Conservation (phyloP, 768 basidiomycete genomes). For the Polyporus arcularius region DNA sequence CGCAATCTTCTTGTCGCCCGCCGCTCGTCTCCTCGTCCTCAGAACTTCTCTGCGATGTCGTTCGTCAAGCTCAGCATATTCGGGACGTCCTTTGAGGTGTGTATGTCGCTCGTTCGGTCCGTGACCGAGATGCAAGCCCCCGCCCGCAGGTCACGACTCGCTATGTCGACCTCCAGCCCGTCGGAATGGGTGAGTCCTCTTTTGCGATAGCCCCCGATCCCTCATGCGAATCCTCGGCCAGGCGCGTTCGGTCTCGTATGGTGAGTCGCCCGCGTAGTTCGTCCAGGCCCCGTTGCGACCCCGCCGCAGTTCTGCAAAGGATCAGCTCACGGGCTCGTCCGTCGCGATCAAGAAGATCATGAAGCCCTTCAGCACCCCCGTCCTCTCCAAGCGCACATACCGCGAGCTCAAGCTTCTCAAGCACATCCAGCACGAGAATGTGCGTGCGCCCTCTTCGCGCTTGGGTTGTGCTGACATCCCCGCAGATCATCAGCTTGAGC, state of each 20-base stretch:
- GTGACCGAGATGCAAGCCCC: neutral
- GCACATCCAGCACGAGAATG: slow-evolving; percentile 98
- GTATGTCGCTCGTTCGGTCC: slow-evolving; percentile 19
- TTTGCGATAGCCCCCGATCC: slow-evolving; percentile 2
- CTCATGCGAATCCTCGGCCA: slow-evolving; percentile 28
- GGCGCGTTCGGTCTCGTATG: slow-evolving; percentile 99
- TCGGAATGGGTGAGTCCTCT: slow-evolving; percentile 87
- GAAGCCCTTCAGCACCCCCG: slow-evolving; percentile 99
- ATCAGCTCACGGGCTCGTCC: slow-evolving; percentile 89
- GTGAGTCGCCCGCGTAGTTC: slow-evolving; percentile 44
- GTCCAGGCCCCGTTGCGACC: slow-evolving; percentile 1
- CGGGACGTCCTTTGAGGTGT: slow-evolving; percentile 94
- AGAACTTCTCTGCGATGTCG: slow-evolving; percentile 54
- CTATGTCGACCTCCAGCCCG: slow-evolving; percentile 98
- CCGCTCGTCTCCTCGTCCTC: neutral
- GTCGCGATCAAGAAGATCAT: slow-evolving; percentile 99
- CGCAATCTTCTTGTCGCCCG: neutral
- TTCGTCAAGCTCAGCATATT: slow-evolving; percentile 99
- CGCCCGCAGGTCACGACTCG: slow-evolving; percentile 84
- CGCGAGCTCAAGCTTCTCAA: slow-evolving; percentile 97
- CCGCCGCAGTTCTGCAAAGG: slow-evolving; percentile 82
- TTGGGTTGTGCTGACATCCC: neutral
- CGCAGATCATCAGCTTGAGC: slow-evolving; percentile 94
- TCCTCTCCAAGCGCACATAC: slow-evolving; percentile 97
- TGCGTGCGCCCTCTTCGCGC: slow-evolving; percentile 37